A percentile compares a stretch with the other conserved stretches of the same genome.
Conservation (phyloP, 2,329 filamentous ascomycete genomes). For the Lojkania enalia region DNA sequence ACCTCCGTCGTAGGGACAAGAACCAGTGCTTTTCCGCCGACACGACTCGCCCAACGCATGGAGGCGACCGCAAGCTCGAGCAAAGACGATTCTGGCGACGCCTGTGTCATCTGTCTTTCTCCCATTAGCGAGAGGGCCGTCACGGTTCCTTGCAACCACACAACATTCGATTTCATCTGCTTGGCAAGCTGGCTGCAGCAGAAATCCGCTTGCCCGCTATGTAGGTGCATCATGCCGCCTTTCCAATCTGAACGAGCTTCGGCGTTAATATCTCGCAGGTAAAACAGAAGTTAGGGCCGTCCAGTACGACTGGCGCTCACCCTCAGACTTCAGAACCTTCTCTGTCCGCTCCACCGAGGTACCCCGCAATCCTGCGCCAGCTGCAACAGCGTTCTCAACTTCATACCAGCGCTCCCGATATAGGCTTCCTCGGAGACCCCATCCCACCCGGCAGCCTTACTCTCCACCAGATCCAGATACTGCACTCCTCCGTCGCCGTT, state of each 20-base stretch:
- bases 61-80: constrained; percentile 19
- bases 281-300: constrained; percentile 61
- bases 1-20: background rate
- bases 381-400: background rate
- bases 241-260: background rate
- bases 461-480: constrained; percentile 39
- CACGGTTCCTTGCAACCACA: constrained; percentile 76
- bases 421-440: constrained; percentile 21
- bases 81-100: constrained; percentile 27
- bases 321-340: constrained; percentile 62
- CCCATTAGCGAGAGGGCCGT: constrained; percentile 70
- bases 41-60: constrained; percentile 18
- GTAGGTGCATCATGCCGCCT: constrained; percentile 54
- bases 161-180: constrained; percentile 83
- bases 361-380: constrained; percentile 8
- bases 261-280: constrained; percentile 39
- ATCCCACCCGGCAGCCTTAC: constrained; percentile 21
- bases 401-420: constrained; percentile 11
- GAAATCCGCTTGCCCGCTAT: constrained; percentile 75
- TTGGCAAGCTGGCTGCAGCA: constrained; percentile 80
- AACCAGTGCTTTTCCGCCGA: background rate
- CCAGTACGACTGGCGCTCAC: constrained; percentile 64
- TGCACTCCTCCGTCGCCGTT: constrained; percentile 63
- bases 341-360: constrained; percentile 47
- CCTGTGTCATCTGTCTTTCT: constrained; percentile 87